These are phyloP conservation scores for Coprinopsis sp. DNA, from an alignment of 768 basidiomycete species.

Conservation along the genomic window DNA sequence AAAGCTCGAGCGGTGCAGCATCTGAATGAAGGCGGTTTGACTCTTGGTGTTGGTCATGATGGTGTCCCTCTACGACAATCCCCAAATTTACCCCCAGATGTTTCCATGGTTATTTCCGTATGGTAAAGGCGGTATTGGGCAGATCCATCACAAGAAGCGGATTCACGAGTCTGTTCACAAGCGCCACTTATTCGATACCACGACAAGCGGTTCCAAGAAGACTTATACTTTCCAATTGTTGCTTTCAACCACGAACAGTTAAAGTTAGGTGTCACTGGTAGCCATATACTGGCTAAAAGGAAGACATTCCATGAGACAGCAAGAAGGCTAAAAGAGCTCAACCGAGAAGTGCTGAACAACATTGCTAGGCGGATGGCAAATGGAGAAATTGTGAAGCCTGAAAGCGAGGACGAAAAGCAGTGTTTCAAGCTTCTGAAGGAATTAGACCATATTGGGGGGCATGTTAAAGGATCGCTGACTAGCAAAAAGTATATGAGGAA, in stretches of 20 bases:
- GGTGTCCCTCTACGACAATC: neutral
- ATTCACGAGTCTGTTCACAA: slow-evolving; percentile 19
- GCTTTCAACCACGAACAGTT: slow-evolving; percentile 31
- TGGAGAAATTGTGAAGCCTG: slow-evolving; percentile 14
- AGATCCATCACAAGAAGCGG: neutral
- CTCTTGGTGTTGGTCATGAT: neutral
- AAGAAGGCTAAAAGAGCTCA: slow-evolving; percentile 9
- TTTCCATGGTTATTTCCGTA: neutral
- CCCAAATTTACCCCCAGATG: neutral
- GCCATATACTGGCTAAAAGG: slow-evolving; percentile 17
- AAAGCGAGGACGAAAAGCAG: slow-evolving; percentile 14
- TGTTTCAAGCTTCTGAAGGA: slow-evolving; percentile 18
- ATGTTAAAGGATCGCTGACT: slow-evolving; percentile 18
- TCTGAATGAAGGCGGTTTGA: neutral
- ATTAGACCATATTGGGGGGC: slow-evolving; percentile 17
- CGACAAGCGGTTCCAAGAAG: slow-evolving; percentile 32
- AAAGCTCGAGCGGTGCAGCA: neutral
- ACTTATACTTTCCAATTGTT: slow-evolving; percentile 27
- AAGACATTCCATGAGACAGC: slow-evolving; percentile 15
- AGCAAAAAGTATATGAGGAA: slow-evolving; percentile 20
- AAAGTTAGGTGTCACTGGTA: slow-evolving; percentile 14
- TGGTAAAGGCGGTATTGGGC: neutral
- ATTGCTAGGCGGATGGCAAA: slow-evolving; percentile 5
- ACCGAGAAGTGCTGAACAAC: slow-evolving; percentile 10
- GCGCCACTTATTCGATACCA: slow-evolving; percentile 25